Evolutionary conservation across 2,329 filamentous ascomycete genomes (phyloP).

Genomic region (Shiraia bambusicola): DNA sequence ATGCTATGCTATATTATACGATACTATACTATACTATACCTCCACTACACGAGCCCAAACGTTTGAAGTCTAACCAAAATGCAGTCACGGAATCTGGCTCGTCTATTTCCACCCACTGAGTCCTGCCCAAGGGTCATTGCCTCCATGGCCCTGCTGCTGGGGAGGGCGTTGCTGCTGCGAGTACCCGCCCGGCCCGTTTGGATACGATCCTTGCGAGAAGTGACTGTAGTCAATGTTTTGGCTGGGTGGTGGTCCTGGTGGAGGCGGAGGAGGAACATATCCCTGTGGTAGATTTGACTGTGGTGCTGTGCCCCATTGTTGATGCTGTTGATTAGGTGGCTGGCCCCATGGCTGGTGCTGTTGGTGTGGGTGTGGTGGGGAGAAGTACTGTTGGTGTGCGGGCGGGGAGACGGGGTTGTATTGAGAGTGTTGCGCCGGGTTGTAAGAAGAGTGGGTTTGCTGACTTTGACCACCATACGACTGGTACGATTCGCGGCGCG

Average conservation of each 20-base stretch:
- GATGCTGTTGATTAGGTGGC: conserved; percentile 52
- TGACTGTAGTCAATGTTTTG: conserved; percentile 56
- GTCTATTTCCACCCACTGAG: too few relatives aligned
- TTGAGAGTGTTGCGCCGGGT: conserved; percentile 44
- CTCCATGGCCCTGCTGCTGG: too few relatives aligned
- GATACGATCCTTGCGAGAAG: conserved; percentile 58
- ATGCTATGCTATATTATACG: too few relatives aligned
- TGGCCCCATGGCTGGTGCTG: conserved; percentile 58
- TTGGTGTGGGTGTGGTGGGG: conserved; percentile 47
- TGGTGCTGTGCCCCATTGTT: conserved; percentile 58
- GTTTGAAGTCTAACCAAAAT: too few relatives aligned
- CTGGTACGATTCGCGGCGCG: conserved; percentile 39
- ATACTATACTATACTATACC: too few relatives aligned
- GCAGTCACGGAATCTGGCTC: too few relatives aligned
- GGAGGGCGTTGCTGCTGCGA: conserved; percentile 37
- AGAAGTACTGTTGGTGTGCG: conserved; percentile 60
- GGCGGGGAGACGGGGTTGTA: conserved; percentile 54
- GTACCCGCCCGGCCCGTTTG: conserved; percentile 46
- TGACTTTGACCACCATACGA: conserved; percentile 21
- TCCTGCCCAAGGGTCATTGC: too few relatives aligned
- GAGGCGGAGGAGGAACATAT: conserved; percentile 68
- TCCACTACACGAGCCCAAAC: too few relatives aligned
- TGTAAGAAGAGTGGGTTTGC: conserved; percentile 42
- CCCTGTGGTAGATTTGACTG: conserved; percentile 58
- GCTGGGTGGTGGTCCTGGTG: conserved; percentile 62